These are phyloP conservation scores for Syzygium jambos DNA, from an alignment of 345 rosid species.

Conservation along the genomic window DNA sequence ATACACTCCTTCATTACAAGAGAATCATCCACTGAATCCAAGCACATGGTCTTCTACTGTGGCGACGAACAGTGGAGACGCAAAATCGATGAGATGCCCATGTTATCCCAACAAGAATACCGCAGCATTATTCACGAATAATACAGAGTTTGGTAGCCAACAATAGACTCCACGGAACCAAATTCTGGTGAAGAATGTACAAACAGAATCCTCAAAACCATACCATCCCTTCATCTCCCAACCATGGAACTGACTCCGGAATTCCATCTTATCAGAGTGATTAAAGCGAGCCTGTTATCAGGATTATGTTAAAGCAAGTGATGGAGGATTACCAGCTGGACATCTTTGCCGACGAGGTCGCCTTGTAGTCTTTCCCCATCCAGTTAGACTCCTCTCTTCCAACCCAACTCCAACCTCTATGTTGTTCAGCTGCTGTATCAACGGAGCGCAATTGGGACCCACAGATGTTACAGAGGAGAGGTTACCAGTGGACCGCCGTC, in stretches of 20 bases:
- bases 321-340: conserved; percentile 67
- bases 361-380: conserved; percentile 94
- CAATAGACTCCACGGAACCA: conserved; percentile 26
- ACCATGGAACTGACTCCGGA: background rate
- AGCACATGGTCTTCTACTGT: background rate
- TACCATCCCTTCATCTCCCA: background rate
- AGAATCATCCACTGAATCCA: background rate
- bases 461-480: conserved; percentile 31
- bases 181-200: conserved; percentile 37
- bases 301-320: conserved; percentile 41
- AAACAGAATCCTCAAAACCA: conserved; percentile 19
- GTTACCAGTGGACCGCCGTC: conserved; percentile 41
- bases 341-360: conserved; percentile 93
- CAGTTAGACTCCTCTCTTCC: conserved; percentile 74
- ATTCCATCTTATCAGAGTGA: background rate
- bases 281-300: background rate
- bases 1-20: background rate
- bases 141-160: conserved; percentile 29
- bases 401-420: conserved; percentile 57
- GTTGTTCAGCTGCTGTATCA: conserved; percentile 45
- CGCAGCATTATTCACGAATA: conserved; percentile 38
- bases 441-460: conserved; percentile 28
- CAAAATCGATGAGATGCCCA: background rate
- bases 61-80: background rate
- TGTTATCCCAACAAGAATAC: conserved; percentile 19